Percentiles rank a stretch among this genome's conserved stretches.
phyloP scores from a whole-genome alignment of 345 rosid species.

The Lepidium didymum region DNA sequence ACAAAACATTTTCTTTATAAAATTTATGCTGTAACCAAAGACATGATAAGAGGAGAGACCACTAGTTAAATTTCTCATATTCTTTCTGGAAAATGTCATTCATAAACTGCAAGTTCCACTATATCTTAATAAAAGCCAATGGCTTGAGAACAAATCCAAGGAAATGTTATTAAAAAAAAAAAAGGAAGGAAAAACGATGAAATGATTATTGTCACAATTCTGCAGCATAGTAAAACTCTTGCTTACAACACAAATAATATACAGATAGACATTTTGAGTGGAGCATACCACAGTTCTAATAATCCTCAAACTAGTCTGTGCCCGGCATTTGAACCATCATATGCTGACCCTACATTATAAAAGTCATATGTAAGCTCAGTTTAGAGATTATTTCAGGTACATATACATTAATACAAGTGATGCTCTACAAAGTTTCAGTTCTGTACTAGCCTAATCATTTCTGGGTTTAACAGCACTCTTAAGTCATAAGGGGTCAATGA shows the following conservation, averaged over 20 bases:
- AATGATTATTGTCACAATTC: conserved; percentile 9
- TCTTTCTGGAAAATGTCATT: too few species aligned
- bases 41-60: too few species aligned
- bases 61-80: too few species aligned
- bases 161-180: not conserved
- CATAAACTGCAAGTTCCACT: not conserved
- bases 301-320: conserved; percentile 32
- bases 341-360: conserved; percentile 48
- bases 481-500: not conserved
- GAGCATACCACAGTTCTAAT: conserved; percentile 1
- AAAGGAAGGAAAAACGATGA: not conserved
- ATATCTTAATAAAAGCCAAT: not conserved
- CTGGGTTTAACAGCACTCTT: not conserved
- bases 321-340: conserved; percentile 62
- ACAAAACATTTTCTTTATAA: too few species aligned
- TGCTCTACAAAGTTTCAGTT: not conserved
- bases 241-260: conserved; percentile 17
- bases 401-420: not conserved
- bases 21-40: too few species aligned
- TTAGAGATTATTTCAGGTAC: not conserved
- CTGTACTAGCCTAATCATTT: not conserved
- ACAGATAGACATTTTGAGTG: not conserved
- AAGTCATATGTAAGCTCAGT: not conserved
- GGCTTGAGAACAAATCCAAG: not conserved
- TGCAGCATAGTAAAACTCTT: conserved; percentile 16